Evolutionary conservation across 1,284 basidiomycete species (phyloP).

Genomic region (Melampsora americana): DNA sequence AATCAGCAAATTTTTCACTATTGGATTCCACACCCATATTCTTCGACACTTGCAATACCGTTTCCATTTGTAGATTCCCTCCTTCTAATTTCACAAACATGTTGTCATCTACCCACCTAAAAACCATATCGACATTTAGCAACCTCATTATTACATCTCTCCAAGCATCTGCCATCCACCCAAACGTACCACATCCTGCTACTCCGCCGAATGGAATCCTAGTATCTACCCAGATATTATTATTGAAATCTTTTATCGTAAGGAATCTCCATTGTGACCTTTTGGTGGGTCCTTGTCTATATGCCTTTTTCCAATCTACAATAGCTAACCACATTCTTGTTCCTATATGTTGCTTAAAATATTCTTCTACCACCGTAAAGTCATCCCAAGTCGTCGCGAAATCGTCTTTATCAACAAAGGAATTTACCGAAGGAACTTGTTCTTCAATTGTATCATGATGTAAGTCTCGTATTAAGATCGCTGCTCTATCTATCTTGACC

Average conservation of each 20-base stretch:
- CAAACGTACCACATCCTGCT: constrained; percentile 1
- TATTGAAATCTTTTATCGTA: background rate
- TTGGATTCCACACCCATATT: background rate
- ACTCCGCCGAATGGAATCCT: constrained; percentile 4
- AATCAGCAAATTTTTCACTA: background rate
- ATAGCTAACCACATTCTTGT: background rate
- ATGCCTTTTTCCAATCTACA: constrained; percentile 15
- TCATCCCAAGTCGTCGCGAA: background rate
- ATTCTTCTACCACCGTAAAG: background rate
- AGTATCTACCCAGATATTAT: background rate
- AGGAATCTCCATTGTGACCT: background rate
- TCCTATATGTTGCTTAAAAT: background rate
- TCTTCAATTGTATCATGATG: no score
- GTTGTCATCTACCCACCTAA: background rate
- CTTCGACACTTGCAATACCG: background rate
- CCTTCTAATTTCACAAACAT: background rate
- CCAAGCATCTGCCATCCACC: background rate
- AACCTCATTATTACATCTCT: background rate
- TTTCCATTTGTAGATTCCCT: background rate
- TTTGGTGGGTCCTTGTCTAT: background rate
- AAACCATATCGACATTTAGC: background rate
- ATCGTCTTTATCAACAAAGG: no score
- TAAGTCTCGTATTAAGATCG: no score
- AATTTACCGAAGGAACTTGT: no score
- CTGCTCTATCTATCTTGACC: no score